Evolutionary conservation across 1,284 basidiomycete genomes (phyloP), one percentile per base, ranked within the genome.

Genomic region (Schizophyllum commune): DNA sequence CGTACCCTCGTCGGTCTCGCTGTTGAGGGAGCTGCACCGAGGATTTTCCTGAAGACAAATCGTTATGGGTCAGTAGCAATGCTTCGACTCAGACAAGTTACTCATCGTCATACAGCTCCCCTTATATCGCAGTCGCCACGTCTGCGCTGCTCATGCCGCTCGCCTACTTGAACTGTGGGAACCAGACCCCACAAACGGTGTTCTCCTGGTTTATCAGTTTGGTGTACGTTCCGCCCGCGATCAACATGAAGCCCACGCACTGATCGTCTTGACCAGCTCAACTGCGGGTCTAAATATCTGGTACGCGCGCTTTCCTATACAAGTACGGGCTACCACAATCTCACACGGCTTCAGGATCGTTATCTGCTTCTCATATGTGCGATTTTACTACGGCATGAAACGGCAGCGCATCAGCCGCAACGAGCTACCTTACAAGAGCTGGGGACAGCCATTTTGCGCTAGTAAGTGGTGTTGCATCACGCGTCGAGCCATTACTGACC

Each of bases 1-100:
- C 77, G 84, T 59, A 79, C 78, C 17, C 70, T 86, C 2, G 84
- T 86, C 65, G 81, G 79, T 52, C 75, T 86, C n/a, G 79, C 84
- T 0, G 71, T 81, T 17, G 77, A 82, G 56, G 78, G 79, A 1
- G 78, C 85, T 59, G 83, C 84, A 0, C 85, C 86, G 0, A 70
- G 69, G 22, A 69, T 84, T 56, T 83, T 89, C 39, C 9, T 47
- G 39, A 47, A 17, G 39, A 47, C 39, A 8, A 47, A 47, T 9
- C 39, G 39, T 3, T 47, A 47, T 47, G 39, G 34, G 34, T 39
- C 7, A 39, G 34, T 39, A 13, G 13, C 7, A 7, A 39, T 39
- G 6, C 13, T 39, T 39, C 34, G 7, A 13, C 7, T 7, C 7
- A 13, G 34, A 39, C 34, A 39, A 39, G 34, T 7, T 39, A 39